Base-by-base conservation (phyloP, 1,284 basidiomycete genomes). In the Sanghuangporus weigelae region DNA sequence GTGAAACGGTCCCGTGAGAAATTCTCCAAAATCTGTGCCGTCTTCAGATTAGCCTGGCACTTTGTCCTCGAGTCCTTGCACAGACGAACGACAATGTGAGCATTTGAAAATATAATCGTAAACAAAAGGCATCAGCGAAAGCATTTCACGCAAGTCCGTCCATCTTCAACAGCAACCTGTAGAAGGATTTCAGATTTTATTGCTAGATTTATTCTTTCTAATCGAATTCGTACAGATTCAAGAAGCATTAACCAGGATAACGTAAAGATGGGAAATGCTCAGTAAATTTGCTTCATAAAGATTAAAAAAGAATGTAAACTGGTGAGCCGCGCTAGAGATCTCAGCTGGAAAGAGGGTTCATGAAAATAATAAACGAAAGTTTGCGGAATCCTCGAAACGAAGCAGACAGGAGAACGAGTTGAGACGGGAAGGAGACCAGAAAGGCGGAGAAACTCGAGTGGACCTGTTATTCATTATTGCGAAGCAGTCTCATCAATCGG, bases 381-480 rank as follows among this genome's bases (percentile, higher is more conserved):
- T 46, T 14, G 14, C 21, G 36, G 19, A 16, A 38, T 38, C 16
- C 23, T 26, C 19, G 55, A 57, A 14, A 21, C 38, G 44, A 57
- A 38, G 54, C 35, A 56, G 7, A 19, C 39, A 36, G 11, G 31
- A 5, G 16, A 56, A 19, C 10, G 40, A 57, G 5, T 4, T 38
- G 31, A 31, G 31, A 14, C 36, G 49, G 36, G 31, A 60, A 23
- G 38, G 26, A 5, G 26, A 31, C 26, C 14, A n/a, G 11, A 31
- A 21, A 40, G 38, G 51, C 19, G 31, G 56, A 39, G 31, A 44
- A 16, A 36, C 14, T 40, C 11, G 8, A 39, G 31, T 19, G 26
- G 19, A 11, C 8, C 16, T n/a, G 44, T 12, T 10, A 51, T 14
- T 42, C 36, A 40, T 62, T 55, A 63, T 66, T 66, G 59, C 16